These are phyloP conservation scores for Tolypocladium sp. DNA, from an alignment of 2,329 filamentous ascomycete genomes.

Conservation along the genomic window DNA sequence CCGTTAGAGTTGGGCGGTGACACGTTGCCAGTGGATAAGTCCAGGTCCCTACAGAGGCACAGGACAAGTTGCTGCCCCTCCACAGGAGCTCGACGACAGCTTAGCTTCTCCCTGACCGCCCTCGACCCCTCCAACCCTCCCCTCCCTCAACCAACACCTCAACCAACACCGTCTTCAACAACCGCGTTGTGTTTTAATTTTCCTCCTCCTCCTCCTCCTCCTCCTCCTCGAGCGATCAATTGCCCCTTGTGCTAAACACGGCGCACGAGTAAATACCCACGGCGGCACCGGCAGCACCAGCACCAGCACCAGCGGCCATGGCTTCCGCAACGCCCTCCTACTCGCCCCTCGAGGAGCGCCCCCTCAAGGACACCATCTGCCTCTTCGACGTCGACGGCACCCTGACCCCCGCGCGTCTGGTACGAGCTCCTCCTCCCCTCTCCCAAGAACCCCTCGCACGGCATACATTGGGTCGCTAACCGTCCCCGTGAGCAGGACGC, in stretches of 20 bases:
- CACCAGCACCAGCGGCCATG: constrained; percentile 24
- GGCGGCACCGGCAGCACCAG: neutral
- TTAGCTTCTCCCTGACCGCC: neutral
- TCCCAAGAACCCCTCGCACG: neutral
- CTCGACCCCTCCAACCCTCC: neutral
- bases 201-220: no score
- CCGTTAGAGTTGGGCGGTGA: neutral
- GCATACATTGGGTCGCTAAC: neutral
- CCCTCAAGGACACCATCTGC: constrained; percentile 84
- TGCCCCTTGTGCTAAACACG: neutral
- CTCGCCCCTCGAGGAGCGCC: constrained; percentile 72
- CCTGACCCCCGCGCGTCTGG: constrained; percentile 71
- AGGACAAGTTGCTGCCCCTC: neutral
- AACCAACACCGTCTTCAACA: neutral
- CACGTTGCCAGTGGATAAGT: neutral
- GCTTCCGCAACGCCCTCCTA: constrained; percentile 35
- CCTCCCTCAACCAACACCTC: neutral
- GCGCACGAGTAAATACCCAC: neutral
- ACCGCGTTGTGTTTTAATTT: neutral
- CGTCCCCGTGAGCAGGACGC: constrained; percentile 39
- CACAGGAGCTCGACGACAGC: neutral
- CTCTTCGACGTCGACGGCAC: constrained; percentile 97
- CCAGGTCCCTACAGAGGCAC: neutral
- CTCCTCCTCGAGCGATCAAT: neutral
- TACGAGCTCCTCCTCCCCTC: constrained; percentile 29